Evolutionary conservation across 2,329 filamentous ascomycete species (phyloP), one percentile per base, ranked within the genome.

Genomic region (Hypoxylon rubiginosum): DNA sequence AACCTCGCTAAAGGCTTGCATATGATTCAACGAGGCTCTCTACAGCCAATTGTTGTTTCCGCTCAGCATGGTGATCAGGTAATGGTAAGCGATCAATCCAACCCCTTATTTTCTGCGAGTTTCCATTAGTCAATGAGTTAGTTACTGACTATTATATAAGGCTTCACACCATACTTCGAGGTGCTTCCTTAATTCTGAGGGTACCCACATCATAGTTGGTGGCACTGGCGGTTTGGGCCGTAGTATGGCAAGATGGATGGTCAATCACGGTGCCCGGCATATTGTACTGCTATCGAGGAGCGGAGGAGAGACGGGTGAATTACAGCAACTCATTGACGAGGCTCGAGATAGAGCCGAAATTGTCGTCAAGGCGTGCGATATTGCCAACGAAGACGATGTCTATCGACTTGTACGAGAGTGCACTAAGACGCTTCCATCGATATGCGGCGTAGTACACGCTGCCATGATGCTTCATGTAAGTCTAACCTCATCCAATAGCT

Each of bases 141-240:
- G 34, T 13, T 32, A 43, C 61, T 67, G 28, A 66, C 43, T 13
- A 43, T 59, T 53, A 10, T 5, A 4, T 3, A 46, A 70, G 67
- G 67, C 67, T 26, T 58, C 56, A 46, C 67, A 70, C 17, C 26
- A 66, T 26, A 13, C 56, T 36, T 67, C 67, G 11, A 68, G 59
- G 49, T 17, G 53, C 28, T 65, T 68, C 45, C 66, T 77, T 19
- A 49, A 63, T 2, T n/a, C 36, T 3, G 52, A 74, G 9, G 73
- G 73, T 32, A 75, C 72, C 8, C 78, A 79, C 53, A 60, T 79
- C 28, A 69, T 79, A 32, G 70, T 75, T 7, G 77, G 78, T 5
- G 76, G 77, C 19, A 67, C 78, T 6, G 77, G 78, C 10, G 77
- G 73, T 10, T 64, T 74, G 5, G 72, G 72, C 24, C 63, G 67